Evolutionary conservation across 495 filamentous ascomycete genomes (phyloP), one percentile per base, ranked within the genome.

Genomic region (Penicillium maclennaniae): DNA sequence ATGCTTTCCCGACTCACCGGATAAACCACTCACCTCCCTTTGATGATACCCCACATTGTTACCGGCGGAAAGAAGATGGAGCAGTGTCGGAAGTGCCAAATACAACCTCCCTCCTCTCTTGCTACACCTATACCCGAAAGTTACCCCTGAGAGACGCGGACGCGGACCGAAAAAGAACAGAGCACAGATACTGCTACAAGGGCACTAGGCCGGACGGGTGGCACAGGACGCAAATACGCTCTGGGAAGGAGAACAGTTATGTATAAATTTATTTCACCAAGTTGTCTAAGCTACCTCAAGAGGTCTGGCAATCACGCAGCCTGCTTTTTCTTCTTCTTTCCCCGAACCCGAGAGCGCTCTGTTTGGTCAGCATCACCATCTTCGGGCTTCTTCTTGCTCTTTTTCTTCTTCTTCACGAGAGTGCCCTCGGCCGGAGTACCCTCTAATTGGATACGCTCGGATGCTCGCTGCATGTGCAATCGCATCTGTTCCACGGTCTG

Each of bases 401-500:
- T 86, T 66, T 83, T 86, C 72, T 89, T 92, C 69, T 86, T 92
- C 73, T 83, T 88, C 7, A 96, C 84, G 25, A 91, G 71, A 6
- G 78, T 84, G 10, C 87, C 89, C 55, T 89, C 89, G 5, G 73
- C 72, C n/a, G 84, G 79, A 4, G 83, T 82, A 4, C 84, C 88
- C 51, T 88, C 80, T 26, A 82, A 78, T 63, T 88, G 78, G 31
- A 95, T 86, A 47, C 89, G 72, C 71, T 97, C 92, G 31, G 88
- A 87, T 15, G 87, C 87, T 58, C 90, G 74, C 70, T 97, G 92
- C 91, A 98, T 97, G 68, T 92, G 88, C 45, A 95, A 67, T 36
- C 93, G 76, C 47, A 95, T 67, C 44, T 83, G 77, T 73, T 97
- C 92, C 14, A 98, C 87, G 65, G 96, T 85, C 64, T 84, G 83